Conservation (phyloP, 768 basidiomycete species). For the Astraeus odoratus region DNA sequence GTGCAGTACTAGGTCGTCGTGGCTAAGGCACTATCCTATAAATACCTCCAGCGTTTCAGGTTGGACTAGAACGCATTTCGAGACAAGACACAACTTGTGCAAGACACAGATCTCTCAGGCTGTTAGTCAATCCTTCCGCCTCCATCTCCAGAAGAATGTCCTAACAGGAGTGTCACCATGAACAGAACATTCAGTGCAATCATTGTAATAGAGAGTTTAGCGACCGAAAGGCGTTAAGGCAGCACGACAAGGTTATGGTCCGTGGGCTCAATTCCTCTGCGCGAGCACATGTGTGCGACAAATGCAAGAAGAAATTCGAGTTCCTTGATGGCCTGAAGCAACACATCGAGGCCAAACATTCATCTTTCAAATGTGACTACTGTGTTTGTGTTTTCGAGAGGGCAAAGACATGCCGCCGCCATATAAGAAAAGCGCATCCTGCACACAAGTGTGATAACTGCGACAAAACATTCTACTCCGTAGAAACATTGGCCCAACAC, state of each 20-base stretch:
- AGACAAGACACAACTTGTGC: too few species aligned
- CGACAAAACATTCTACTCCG: neutral
- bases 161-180: neutral
- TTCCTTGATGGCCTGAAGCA: neutral
- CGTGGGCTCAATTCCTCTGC: conserved; percentile 4
- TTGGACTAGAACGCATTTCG: too few species aligned
- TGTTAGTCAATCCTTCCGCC: neutral
- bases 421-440: conserved; percentile 9
- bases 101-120: neutral
- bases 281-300: neutral
- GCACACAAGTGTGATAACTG: conserved; percentile 1
- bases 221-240: neutral
- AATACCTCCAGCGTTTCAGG: too few species aligned
- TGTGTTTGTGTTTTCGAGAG: too few species aligned
- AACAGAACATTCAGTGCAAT: neutral
- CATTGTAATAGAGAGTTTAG: conserved; percentile 1
- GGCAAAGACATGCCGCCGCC: conserved; percentile 1
- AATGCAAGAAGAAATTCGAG: conserved; percentile 2
- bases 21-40: too few species aligned
- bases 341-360: neutral
- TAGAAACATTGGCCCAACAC: conserved; percentile 1
- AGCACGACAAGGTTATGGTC: conserved; percentile 1
- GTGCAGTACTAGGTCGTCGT: too few species aligned
- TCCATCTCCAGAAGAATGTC: neutral
- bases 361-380: conserved; percentile 12